These are phyloP conservation scores for Calonectria hawksworthii DNA, from an alignment of 2,329 filamentous ascomycete species.

Conservation along the genomic window DNA sequence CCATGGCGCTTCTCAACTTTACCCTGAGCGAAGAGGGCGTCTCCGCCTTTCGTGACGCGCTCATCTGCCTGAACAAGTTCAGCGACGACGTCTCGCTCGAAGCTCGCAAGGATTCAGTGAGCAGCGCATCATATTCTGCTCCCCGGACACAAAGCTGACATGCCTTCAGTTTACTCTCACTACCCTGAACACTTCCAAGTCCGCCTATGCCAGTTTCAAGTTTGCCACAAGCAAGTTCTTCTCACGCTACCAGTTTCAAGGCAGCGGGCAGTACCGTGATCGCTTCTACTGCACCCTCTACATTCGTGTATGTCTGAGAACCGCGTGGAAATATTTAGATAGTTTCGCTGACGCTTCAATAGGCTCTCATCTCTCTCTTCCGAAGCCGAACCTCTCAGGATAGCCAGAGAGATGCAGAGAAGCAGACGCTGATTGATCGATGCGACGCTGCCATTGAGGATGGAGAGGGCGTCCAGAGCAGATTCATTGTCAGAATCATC, in stretches of 20 bases:
- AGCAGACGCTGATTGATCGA: slow-evolving; percentile 78
- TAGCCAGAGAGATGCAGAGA: slow-evolving; percentile 68
- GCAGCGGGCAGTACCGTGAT: slow-evolving; percentile 63
- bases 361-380: slow-evolving; percentile 81
- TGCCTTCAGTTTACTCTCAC: slow-evolving; percentile 75
- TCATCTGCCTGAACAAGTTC: slow-evolving; percentile 83
- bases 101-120: slow-evolving; percentile 76
- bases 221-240: slow-evolving; percentile 80
- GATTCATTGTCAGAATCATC: slow-evolving; percentile 80
- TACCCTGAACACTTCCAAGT: slow-evolving; percentile 84
- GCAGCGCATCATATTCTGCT: slow-evolving; percentile 15
- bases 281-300: slow-evolving; percentile 83
- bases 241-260: slow-evolving; percentile 77
- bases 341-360: background rate
- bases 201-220: slow-evolving; percentile 81
- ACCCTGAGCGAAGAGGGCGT: slow-evolving; percentile 82
- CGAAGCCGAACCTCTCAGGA: slow-evolving; percentile 75
- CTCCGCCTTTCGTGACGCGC: slow-evolving; percentile 77
- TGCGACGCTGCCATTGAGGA: slow-evolving; percentile 84
- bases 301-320: slow-evolving; percentile 68
- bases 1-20: slow-evolving; percentile 77
- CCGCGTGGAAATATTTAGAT: background rate
- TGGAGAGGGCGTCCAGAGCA: slow-evolving; percentile 77
- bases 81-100: slow-evolving; percentile 84
- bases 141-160: slow-evolving; percentile 7